Evolutionary conservation across 768 basidiomycete genomes (phyloP).

Genomic region (Leccinum incarnatum): DNA sequence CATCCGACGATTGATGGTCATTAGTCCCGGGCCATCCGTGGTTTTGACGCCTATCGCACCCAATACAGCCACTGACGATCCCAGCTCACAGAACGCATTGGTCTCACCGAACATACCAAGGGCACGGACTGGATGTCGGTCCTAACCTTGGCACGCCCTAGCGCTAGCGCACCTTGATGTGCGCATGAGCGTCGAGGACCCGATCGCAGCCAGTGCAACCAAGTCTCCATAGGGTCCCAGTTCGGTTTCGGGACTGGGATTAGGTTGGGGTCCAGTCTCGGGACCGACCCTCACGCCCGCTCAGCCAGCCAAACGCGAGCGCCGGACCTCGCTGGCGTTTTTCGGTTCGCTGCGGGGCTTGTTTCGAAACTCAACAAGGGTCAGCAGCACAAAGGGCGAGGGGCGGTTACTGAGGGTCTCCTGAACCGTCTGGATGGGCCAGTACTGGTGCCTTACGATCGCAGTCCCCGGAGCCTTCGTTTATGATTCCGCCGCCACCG

Average conservation of each 20-base stretch:
- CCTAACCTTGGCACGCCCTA: neutral
- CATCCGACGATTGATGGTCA: slow-evolving; percentile 14
- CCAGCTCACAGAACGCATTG: too few species aligned
- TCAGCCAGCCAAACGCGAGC: neutral
- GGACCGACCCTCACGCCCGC: too few species aligned
- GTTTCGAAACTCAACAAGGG: slow-evolving; percentile 18
- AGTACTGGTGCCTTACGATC: too few species aligned
- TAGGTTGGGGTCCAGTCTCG: too few species aligned
- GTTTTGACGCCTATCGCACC: neutral
- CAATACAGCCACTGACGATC: too few species aligned
- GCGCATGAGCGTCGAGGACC: too few species aligned
- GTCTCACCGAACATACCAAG: too few species aligned
- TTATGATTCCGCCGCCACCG: too few species aligned
- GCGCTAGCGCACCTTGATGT: slow-evolving; percentile 4
- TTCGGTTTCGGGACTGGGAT: neutral
- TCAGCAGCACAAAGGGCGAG: too few species aligned
- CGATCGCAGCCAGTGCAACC: neutral
- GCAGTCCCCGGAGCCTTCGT: too few species aligned
- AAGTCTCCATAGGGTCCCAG: neutral
- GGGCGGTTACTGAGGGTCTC: neutral
- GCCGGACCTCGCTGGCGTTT: slow-evolving; percentile 18
- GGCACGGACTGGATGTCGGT: too few species aligned
- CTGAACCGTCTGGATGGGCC: neutral
- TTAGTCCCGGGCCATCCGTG: neutral
- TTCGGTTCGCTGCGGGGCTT: slow-evolving; percentile 29